Conservation (phyloP, 2,329 filamentous ascomycete species). For the Mollisia scopiformis region DNA sequence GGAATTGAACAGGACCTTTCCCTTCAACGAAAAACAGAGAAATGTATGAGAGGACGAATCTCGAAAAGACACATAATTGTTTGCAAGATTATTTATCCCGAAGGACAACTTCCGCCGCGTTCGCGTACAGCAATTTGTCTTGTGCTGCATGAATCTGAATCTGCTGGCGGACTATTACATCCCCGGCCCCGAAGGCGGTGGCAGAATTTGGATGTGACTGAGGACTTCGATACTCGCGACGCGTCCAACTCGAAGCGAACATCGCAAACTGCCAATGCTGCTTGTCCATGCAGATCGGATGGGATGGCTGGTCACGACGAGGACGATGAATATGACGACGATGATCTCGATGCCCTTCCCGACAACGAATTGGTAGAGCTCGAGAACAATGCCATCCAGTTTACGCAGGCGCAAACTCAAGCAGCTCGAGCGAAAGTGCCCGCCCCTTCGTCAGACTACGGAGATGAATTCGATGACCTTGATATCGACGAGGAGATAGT, state of each 20-base stretch:
- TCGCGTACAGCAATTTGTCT: neutral
- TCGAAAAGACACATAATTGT: neutral
- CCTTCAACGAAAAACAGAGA: neutral
- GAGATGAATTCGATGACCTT: conserved; percentile 39
- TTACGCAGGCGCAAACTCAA: conserved; percentile 45
- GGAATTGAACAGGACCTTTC: neutral
- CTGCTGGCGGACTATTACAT: neutral
- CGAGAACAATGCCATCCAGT: conserved; percentile 64
- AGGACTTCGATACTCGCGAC: neutral
- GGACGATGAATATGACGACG: conserved; percentile 62
- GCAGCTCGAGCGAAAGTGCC: conserved; percentile 18
- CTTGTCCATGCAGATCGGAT: conserved; percentile 37
- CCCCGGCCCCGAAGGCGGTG: conserved; percentile 12
- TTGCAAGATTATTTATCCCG: neutral
- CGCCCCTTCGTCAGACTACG: conserved; percentile 40
- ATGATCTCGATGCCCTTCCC: conserved; percentile 64
- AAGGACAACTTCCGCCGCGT: neutral
- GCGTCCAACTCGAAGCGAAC: neutral
- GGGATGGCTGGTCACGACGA: conserved; percentile 40
- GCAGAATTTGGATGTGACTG: neutral
- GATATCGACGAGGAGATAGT: conserved; percentile 60
- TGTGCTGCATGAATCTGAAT: neutral
- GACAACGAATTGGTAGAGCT: conserved; percentile 61
- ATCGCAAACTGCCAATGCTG: conserved; percentile 7
- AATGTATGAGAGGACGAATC: neutral